Percentiles rank a stretch among this genome's conserved stretches.
These are phyloP conservation scores for Pseudozyma sp. DNA, from an alignment of 1,284 basidiomycete species.

Conservation along the genomic window DNA sequence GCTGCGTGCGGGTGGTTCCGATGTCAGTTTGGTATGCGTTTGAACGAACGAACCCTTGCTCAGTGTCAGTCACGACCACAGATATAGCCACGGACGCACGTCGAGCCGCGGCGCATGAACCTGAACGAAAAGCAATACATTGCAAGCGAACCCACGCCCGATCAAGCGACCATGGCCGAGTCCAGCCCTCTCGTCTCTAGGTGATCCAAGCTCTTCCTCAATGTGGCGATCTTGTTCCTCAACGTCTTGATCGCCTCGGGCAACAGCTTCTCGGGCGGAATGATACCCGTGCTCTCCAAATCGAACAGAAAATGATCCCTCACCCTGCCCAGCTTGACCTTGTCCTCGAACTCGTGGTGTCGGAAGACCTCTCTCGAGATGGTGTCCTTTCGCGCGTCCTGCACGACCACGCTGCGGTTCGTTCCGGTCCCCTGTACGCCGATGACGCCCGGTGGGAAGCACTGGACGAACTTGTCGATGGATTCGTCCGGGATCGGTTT, in stretches of 20 bases:
- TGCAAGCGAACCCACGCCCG: constrained; percentile 2
- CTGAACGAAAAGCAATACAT: constrained; percentile 5
- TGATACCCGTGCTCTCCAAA: constrained; percentile 89
- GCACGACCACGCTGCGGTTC: constrained; percentile 75
- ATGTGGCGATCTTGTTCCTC: constrained; percentile 78
- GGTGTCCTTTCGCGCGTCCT: constrained; percentile 83
- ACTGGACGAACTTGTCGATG: constrained; percentile 81
- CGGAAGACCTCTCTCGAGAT: constrained; percentile 92
- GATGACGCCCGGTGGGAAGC: constrained; percentile 92
- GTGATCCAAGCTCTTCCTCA: constrained; percentile 59
- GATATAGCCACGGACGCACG: too few relatives aligned
- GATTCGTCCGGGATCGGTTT: constrained; percentile 77
- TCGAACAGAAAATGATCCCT: constrained; percentile 94
- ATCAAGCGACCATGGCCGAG: constrained; percentile 22
- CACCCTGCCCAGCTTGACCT: constrained; percentile 84
- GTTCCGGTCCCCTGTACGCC: constrained; percentile 74
- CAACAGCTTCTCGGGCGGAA: constrained; percentile 84
- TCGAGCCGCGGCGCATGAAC: too few relatives aligned
- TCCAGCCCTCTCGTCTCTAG: constrained; percentile 47
- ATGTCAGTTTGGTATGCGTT: too few relatives aligned
- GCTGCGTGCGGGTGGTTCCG: too few relatives aligned
- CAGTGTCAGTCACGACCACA: too few relatives aligned
- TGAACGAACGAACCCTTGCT: too few relatives aligned
- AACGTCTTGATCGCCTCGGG: constrained; percentile 85
- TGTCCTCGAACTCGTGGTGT: constrained; percentile 88